A percentile compares a stretch with the other conserved stretches of the same genome.
Evolutionary conservation across 192 early-diverging fungal species (phyloP).

Genomic region (Coemansia sp.): DNA sequence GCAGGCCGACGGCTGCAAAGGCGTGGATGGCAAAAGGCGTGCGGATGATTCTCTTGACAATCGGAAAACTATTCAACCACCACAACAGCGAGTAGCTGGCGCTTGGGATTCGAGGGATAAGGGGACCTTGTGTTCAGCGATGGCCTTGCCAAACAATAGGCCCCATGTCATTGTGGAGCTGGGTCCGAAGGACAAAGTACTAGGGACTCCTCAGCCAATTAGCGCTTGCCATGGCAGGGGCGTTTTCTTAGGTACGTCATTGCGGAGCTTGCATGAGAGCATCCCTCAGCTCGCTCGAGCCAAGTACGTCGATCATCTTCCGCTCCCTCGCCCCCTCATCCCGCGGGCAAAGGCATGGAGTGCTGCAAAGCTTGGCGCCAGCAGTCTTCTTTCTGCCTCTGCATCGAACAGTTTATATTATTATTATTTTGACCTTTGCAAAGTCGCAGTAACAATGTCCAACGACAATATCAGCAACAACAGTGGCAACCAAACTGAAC

Average conservation of each 20-base stretch:
- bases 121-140: not conserved
- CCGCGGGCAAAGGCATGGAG: not conserved
- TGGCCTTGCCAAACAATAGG: not conserved
- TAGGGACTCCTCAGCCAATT: not conserved
- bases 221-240: not conserved
- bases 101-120: not conserved
- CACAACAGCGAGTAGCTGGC: not conserved
- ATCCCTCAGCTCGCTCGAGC: not conserved
- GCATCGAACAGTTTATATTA: not conserved
- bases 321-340: not conserved
- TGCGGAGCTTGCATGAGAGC: not conserved
- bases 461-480: not conserved
- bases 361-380: not conserved
- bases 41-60: constrained; percentile 3
- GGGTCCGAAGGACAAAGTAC: not conserved
- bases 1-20: not conserved
- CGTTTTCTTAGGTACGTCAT: not conserved
- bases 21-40: not conserved
- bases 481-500: not conserved
- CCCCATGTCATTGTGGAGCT: not conserved
- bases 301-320: not conserved
- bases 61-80: not conserved
- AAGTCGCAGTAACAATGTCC: not conserved
- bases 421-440: not conserved
- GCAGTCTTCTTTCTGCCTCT: not conserved